Evolutionary conservation across 2,329 filamentous ascomycete genomes (phyloP).

Genomic region (Eurotiales sp.): DNA sequence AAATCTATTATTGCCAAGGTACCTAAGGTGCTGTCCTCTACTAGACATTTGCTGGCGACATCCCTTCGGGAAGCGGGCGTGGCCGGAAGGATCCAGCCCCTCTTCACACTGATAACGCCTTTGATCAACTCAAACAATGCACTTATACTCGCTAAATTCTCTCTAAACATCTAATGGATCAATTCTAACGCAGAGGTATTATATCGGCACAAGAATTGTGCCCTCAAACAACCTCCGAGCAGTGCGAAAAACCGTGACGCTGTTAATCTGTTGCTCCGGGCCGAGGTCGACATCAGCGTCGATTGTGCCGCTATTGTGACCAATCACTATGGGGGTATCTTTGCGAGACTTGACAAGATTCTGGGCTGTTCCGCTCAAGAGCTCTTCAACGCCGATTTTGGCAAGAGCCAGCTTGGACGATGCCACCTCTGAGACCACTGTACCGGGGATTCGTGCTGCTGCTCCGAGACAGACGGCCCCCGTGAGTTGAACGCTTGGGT

Average conservation of each 20-base stretch:
- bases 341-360: not conserved
- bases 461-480: conserved; percentile 25
- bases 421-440: conserved; percentile 13
- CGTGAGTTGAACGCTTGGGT: conserved; percentile 26
- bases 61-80: no score
- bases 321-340: not conserved
- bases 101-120: no score
- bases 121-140: not conserved
- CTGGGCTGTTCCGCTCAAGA: not conserved
- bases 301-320: conserved; percentile 10
- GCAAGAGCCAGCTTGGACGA: not conserved
- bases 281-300: conserved; percentile 7
- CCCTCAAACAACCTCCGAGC: conserved; percentile 12
- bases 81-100: no score
- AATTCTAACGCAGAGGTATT: not conserved
- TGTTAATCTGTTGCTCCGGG: not conserved
- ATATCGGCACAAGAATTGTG: conserved; percentile 6
- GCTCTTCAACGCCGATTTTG: not conserved
- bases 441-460: conserved; percentile 21
- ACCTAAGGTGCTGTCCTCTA: no score
- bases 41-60: no score
- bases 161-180: not conserved
- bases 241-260: conserved; percentile 11
- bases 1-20: no score
- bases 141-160: not conserved